Evolutionary conservation across 1,284 basidiomycete species (phyloP), one percentile per base, ranked within the genome.

Genomic region (Mycena sp.): DNA sequence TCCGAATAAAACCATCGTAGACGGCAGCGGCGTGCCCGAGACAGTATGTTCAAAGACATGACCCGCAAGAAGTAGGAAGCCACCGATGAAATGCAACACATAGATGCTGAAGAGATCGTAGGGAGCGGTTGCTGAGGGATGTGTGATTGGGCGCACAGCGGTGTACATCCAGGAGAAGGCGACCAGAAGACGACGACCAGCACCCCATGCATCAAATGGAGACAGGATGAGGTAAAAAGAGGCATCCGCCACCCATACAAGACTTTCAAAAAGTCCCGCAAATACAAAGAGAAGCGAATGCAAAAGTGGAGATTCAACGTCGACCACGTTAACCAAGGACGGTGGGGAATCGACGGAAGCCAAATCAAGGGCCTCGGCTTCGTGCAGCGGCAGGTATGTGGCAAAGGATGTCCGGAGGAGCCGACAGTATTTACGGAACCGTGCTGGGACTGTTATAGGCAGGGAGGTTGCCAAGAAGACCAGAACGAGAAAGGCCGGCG

Each of bases 91-190:
- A 44, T 87, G 79, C 3, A 83, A 55, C n/a, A 40, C 3, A 49
- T 65, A 68, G 23, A 85, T 74, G 0, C 71, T 60, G 62, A 85
- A 76, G 28, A 86, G 74, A 61, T 81, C 79, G 63, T 73, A 79
- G 7, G 82, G 80, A 0, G 80, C 78, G 0, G 82, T 84, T 0
- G 81, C 66, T 1, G 71, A 68, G 0, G 82, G 83, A 10, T n/a
- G 30, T 83, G 75, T 0, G 72, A 64, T 61, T 84, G 75, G 62
- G 79, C 78, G 63, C 70, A 78, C 10, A 80, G 80, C 73, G 1
- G 85, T 82, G 72, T 89, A 89, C 2, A 87, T 70, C 90, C 90
- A 91, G 11, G 83, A 76, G 3, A 76, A 56, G 0, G 84, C 81
- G 23, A 83, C 66, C 17, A 85, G 70, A 49, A 86, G 76, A 4